These are phyloP conservation scores for Senna siamea DNA, from an alignment of 306 rosid genomes.

Conservation along the genomic window DNA sequence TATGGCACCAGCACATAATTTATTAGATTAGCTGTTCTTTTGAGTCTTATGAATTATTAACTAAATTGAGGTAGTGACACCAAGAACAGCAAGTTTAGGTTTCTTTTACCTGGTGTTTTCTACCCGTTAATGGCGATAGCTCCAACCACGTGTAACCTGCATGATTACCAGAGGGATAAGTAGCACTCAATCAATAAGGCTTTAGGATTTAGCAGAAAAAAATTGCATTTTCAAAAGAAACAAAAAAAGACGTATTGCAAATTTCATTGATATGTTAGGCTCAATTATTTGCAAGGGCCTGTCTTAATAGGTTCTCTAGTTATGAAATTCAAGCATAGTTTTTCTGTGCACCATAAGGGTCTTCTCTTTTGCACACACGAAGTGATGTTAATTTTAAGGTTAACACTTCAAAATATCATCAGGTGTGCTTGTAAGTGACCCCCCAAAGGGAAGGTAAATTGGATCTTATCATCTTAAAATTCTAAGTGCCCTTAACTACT, in stretches of 20 bases:
- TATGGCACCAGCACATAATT: slow-evolving; percentile 42
- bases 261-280: slow-evolving; percentile 14
- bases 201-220: slow-evolving; percentile 16
- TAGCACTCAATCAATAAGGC: slow-evolving; percentile 17
- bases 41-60: slow-evolving; percentile 14
- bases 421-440: not conserved
- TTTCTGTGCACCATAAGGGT: not conserved
- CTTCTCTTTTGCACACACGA: slow-evolving; percentile 12
- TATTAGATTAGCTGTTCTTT: slow-evolving; percentile 25
- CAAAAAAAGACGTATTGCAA: not conserved
- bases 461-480: slow-evolving; percentile 13
- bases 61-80: slow-evolving; percentile 8
- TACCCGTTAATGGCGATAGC: slow-evolving; percentile 85
- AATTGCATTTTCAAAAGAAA: not conserved
- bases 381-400: too few species aligned
- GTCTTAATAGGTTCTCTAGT: not conserved
- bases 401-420: slow-evolving; percentile 18
- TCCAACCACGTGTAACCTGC: slow-evolving; percentile 94
- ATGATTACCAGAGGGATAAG: slow-evolving; percentile 35
- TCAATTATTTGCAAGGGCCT: slow-evolving; percentile 11
- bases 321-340: not conserved
- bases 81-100: slow-evolving; percentile 20
- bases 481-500: slow-evolving; percentile 42
- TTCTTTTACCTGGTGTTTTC: slow-evolving; percentile 88
- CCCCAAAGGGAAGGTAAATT: slow-evolving; percentile 14